A percentile compares a stretch with the other conserved stretches of the same genome.
Evolutionary conservation across 208 protist species (phyloP).

Genomic region (Phytomonas sp.): DNA sequence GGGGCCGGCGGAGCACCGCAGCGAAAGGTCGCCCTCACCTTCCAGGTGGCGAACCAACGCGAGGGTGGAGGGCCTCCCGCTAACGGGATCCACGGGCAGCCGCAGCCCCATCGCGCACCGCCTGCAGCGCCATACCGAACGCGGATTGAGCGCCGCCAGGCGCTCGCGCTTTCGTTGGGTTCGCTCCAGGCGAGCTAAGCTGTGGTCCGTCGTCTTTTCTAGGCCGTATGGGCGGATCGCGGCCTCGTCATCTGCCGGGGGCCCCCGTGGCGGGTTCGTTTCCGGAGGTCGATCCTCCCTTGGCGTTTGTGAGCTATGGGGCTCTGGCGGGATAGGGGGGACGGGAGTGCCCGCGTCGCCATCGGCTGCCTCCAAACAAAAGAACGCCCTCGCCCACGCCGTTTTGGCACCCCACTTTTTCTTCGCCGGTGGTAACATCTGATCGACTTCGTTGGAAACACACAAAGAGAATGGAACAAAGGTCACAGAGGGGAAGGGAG

Average conservation of each 20-base stretch:
- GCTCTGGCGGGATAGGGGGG: not conserved
- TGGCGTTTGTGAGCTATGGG: not conserved
- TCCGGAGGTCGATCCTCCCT: not conserved
- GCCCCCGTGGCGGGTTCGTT: not conserved
- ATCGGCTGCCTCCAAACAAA: conserved; percentile 10
- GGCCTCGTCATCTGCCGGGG: not conserved
- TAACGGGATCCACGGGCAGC: conserved; percentile 29
- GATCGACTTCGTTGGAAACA: not conserved
- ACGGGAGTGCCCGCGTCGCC: not conserved
- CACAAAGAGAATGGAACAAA: not conserved
- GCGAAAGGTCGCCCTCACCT: conserved; percentile 15
- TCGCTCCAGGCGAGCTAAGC: not conserved
- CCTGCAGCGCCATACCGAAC: conserved; percentile 30
- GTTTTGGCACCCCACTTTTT: conserved; percentile 35
- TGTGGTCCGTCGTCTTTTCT: not conserved
- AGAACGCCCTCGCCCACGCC: conserved; percentile 46
- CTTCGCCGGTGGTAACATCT: not conserved
- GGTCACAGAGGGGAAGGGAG: not conserved
- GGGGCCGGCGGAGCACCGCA: conserved; percentile 17
- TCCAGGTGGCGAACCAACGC: conserved; percentile 45
- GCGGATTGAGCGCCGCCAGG: conserved; percentile 13
- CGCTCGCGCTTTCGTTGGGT: not conserved
- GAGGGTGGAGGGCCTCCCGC: conserved; percentile 19
- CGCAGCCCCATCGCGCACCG: conserved; percentile 22
- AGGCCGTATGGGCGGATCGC: not conserved